Evolutionary conservation across 2,329 filamentous ascomycete genomes (phyloP), one percentile per base, ranked within the genome.

Genomic region (Alternaria sp.): DNA sequence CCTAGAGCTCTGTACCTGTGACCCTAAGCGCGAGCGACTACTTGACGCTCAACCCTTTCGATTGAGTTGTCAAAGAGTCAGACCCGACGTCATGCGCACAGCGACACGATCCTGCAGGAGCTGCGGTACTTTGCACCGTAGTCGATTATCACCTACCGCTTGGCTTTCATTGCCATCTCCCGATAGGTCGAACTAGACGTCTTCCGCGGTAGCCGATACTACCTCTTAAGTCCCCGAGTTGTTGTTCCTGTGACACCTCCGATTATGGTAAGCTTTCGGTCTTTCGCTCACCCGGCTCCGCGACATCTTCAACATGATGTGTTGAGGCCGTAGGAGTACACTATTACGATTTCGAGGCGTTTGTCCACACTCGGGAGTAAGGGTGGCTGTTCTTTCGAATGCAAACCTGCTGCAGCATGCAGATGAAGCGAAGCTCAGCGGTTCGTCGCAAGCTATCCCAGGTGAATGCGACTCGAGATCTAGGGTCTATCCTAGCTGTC

Each of bases 221-320:
- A 52, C 43, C 30, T 59, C n/a, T 57, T 43, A 56, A 63, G 53
- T 64, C 59, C 57, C 57, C 43, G 32, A 46, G 52, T 47, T 43
- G 47, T 23, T 32, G 56, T 55, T 36, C 60, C 63, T 64, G 65
- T 62, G 59, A 66, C 64, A 57, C 43, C 65, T 40, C 54, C 59
- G 32, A 12, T 60, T 54, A 44, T 47, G 57, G 62, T 46, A 50
- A 50, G 50, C 65, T 49, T 56, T 68, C 67, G 68, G 67, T 40
- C 54, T 62, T 63, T 54, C 43, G 43, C 55, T 65, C 50, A 40
- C 52, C 65, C 67, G 68, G 47, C 56, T 59, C 64, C 68, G 65
- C 58, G 30, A 53, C 30, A 25, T 44, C 44, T 63, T 44, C 28
- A 44, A 52, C 10, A 56, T 58, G 56, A 19, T 5, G 40, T 11